Evolutionary conservation across 192 early-diverging fungal species (phyloP).

Genomic region (Rhizoclosmatium sp.): DNA sequence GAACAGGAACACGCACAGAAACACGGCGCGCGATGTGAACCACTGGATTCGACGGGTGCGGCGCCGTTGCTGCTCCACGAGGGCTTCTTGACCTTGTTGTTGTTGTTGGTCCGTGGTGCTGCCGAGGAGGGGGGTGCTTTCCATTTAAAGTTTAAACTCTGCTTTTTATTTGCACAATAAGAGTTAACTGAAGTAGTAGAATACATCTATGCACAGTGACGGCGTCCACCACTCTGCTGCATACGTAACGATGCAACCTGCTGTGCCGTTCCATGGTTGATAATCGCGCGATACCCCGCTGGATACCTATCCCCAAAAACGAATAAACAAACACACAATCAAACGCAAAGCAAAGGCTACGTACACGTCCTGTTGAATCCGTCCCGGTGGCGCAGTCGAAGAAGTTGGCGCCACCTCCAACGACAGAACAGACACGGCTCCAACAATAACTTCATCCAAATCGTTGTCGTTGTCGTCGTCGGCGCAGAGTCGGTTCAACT

Average conservation of each 20-base stretch:
- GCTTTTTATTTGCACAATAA: not conserved
- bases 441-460: not conserved
- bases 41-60: no score
- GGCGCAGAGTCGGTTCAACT: not conserved
- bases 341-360: not conserved
- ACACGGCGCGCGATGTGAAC: no score
- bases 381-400: not conserved
- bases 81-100: not conserved
- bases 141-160: not conserved
- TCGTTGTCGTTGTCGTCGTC: not conserved
- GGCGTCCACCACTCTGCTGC: not conserved
- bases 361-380: no score
- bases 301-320: not conserved
- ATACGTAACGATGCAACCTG: not conserved
- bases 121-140: not conserved
- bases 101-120: not conserved
- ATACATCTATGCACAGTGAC: not conserved
- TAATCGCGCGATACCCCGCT: not conserved
- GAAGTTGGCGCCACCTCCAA: not conserved
- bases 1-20: no score
- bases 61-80: no score
- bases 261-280: not conserved
- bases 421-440: not conserved
- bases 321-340: not conserved
- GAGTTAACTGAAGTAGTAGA: not conserved